Evolutionary conservation across 202 grass and related monocot species (phyloP).

Genomic region (Hordeum pubiflorum): DNA sequence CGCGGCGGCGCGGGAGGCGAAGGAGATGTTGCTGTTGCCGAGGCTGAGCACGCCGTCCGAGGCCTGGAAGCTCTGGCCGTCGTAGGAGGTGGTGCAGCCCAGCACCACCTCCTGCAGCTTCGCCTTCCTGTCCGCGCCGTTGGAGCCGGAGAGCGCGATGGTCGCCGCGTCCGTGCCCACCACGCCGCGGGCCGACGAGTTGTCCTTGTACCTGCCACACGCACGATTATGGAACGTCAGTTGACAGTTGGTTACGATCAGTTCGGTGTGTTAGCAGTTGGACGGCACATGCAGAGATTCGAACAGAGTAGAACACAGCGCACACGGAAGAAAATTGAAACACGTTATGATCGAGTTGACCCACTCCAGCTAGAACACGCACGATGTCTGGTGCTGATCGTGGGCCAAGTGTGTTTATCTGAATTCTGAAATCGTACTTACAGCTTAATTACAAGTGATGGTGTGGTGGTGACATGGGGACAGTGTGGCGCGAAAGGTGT

Average conservation of each 20-base stretch:
- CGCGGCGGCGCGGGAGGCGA: constrained; percentile 54
- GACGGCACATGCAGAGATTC: constrained; percentile 20
- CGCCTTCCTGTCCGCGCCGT: constrained; percentile 1
- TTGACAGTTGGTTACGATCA: background rate
- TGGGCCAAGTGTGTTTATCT: background rate
- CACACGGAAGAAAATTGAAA: background rate
- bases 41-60: constrained; percentile 88
- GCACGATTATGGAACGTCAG: background rate
- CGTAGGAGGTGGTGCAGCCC: constrained; percentile 59
- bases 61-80: constrained; percentile 47
- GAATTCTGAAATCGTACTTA: background rate
- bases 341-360: background rate
- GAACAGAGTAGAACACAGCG: background rate
- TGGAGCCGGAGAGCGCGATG: constrained; percentile 32
- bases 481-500: background rate
- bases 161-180: constrained; percentile 78
- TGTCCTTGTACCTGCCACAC: constrained; percentile 59
- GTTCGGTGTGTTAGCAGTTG: background rate
- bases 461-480: background rate
- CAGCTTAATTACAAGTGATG: background rate
- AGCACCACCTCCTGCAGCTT: constrained; percentile 68
- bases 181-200: constrained; percentile 48
- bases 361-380: background rate
- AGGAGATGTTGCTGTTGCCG: constrained; percentile 79
- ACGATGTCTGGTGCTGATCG: background rate